These are phyloP conservation scores for Thelephora terrestris DNA, from an alignment of 1,284 basidiomycete genomes.

Conservation along the genomic window DNA sequence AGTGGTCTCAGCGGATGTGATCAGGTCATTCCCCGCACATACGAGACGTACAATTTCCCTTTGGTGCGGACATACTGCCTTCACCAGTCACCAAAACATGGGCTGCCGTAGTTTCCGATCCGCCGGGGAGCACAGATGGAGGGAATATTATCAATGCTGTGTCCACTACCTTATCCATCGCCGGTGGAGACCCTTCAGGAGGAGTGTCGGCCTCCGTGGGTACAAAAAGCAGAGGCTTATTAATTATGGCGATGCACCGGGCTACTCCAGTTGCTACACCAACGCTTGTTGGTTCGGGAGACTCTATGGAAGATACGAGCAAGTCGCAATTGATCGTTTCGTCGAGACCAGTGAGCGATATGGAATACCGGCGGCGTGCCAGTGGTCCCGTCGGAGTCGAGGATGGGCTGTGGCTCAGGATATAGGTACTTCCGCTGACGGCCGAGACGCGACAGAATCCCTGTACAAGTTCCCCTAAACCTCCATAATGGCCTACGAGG, in stretches of 20 bases:
- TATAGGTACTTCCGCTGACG: slow-evolving; percentile 78
- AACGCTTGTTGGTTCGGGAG: slow-evolving; percentile 22
- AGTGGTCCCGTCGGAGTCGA: slow-evolving; percentile 10
- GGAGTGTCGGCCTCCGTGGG: slow-evolving; percentile 17
- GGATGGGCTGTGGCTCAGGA: slow-evolving; percentile 46
- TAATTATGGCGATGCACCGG: slow-evolving; percentile 61
- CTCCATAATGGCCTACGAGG: slow-evolving; percentile 91
- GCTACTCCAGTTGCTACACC: slow-evolving; percentile 28
- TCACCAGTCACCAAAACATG: slow-evolving; percentile 73
- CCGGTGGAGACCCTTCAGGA: slow-evolving; percentile 11
- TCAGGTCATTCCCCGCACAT: neutral
- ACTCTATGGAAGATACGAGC: slow-evolving; percentile 26
- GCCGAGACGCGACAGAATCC: slow-evolving; percentile 88
- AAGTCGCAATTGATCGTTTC: slow-evolving; percentile 37
- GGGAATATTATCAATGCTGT: slow-evolving; percentile 78
- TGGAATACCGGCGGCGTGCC: slow-evolving; percentile 26
- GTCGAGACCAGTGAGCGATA: slow-evolving; percentile 53
- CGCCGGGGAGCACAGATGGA: slow-evolving; percentile 44
- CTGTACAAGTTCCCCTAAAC: slow-evolving; percentile 85
- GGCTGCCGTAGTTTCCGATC: slow-evolving; percentile 42
- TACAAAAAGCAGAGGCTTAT: slow-evolving; percentile 32
- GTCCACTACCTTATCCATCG: slow-evolving; percentile 34
- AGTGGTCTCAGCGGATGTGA: slow-evolving; percentile 3
- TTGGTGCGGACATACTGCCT: slow-evolving; percentile 77
- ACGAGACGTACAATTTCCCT: slow-evolving; percentile 61